phyloP scores from a whole-genome alignment of 2,329 filamentous ascomycete genomes.

The Monilinia fructicola region DNA sequence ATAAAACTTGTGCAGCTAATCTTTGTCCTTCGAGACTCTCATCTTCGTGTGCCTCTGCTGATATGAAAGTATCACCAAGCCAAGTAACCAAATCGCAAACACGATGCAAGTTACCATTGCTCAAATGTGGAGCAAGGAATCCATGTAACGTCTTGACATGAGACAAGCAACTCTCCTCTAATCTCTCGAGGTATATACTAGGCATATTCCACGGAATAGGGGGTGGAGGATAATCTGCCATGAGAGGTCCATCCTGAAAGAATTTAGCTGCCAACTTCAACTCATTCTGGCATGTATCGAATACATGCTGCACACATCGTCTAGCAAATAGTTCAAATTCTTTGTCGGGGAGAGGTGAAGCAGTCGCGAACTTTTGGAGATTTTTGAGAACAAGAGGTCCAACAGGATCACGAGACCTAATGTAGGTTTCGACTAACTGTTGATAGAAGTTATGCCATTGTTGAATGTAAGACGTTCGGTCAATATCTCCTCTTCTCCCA shows the following conservation, averaged over 20 bases:
- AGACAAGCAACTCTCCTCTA: slow-evolving; percentile 37
- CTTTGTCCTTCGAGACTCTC: slow-evolving; percentile 35
- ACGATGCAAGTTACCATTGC: slow-evolving; percentile 34
- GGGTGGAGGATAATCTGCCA: slow-evolving; percentile 30
- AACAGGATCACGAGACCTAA: slow-evolving; percentile 50
- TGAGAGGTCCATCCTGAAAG: slow-evolving; percentile 37
- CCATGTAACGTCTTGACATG: slow-evolving; percentile 36
- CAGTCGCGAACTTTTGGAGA: slow-evolving; percentile 46
- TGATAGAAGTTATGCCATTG: slow-evolving; percentile 58
- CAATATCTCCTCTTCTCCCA: slow-evolving; percentile 57
- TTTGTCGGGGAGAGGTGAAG: slow-evolving; percentile 34
- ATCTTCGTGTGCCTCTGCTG: slow-evolving; percentile 32
- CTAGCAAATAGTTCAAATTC: slow-evolving; percentile 39
- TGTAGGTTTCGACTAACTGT: slow-evolving; percentile 55
- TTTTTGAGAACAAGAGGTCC: slow-evolving; percentile 57
- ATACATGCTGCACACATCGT: slow-evolving; percentile 36
- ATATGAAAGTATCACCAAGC: slow-evolving; percentile 38
- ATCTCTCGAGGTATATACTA: slow-evolving; percentile 34
- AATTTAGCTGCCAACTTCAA: slow-evolving; percentile 35
- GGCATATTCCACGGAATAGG: slow-evolving; percentile 32
- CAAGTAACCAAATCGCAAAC: slow-evolving; percentile 38
- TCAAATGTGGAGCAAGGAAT: slow-evolving; percentile 35
- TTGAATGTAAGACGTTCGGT: slow-evolving; percentile 58
- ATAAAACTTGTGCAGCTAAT: slow-evolving; percentile 34
- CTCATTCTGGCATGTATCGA: slow-evolving; percentile 41